Conservation (phyloP, 1,284 basidiomycete species). For the Apiotrichum porosum region DNA sequence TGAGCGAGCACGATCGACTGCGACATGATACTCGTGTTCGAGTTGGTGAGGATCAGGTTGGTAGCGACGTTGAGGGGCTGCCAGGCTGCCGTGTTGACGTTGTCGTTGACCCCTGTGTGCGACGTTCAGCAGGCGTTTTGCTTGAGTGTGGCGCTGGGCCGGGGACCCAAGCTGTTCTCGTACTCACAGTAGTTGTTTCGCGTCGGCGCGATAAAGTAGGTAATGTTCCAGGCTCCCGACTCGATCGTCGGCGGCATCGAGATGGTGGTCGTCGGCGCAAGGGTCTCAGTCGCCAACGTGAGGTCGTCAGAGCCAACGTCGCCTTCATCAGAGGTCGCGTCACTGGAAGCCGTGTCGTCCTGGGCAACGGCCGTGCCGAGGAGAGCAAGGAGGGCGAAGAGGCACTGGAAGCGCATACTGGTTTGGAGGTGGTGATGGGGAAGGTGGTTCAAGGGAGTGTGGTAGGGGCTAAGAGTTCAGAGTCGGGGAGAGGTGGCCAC, state of each 20-base stretch:
- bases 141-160: not conserved
- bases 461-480: too few relatives aligned
- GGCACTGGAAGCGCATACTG: too few relatives aligned
- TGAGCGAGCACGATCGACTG: constrained; percentile 6
- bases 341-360: not conserved
- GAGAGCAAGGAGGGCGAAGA: not conserved
- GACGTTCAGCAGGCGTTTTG: too few relatives aligned
- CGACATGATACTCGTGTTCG: not conserved
- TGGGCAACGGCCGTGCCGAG: not conserved
- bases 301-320: not conserved
- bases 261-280: not conserved
- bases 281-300: not conserved
- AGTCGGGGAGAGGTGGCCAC: too few relatives aligned
- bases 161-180: not conserved
- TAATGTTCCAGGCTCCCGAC: not conserved
- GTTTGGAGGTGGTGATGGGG: too few relatives aligned
- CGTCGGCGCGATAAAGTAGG: constrained; percentile 3
- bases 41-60: constrained; percentile 12
- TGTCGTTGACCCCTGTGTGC: constrained; percentile 16
- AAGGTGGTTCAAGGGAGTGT: too few relatives aligned
- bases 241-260: not conserved
- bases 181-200: constrained; percentile 15
- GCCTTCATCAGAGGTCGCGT: too few relatives aligned
- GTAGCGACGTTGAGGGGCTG: constrained; percentile 7
- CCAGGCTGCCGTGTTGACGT: constrained; percentile 14